Base-by-base conservation (phyloP, 1,139 yeast species). In the Pichia sp. region DNA sequence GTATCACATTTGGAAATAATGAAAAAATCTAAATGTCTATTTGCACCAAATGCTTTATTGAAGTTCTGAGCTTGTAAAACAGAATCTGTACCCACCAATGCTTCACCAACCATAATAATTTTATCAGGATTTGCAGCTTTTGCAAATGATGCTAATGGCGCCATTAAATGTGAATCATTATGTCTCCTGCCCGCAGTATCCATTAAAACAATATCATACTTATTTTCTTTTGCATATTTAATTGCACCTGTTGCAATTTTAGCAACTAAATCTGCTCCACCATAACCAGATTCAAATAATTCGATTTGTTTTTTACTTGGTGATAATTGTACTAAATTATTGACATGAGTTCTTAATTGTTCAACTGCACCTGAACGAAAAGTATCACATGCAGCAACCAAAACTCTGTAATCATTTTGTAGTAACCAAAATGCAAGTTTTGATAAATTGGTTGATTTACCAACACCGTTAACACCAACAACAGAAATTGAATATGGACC, bases 141-240 rank as follows among this genome's bases (percentile, higher is more conserved):
- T 31, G 97, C 98, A 70, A 93, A 95, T 56, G 93, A 89, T 62
- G 91, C 95, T 60, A 93, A 73, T 11, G 97, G 96, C 0, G 96
- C 93, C 99, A 93, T 93, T 58, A 93, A 77, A 56, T 95, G 85
- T 30, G 95, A 87, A 67, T 95, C 97, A 58, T 95, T 90, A 66
- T 95, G 99, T 51, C 99, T 83, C 72, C 99, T 80, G 41, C 99
- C 99, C 0, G 99, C 99, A 9, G 99, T 93, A 70, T 93, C 99
- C 75, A 93, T 88, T 56, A 93, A 74, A 10, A 93, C 96, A 31
- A 95, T 83, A 65, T 93, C 98, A 63, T 80, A 93, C 18, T 78
- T 73, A 49, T 80, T 74, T 51, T 79, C 76, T 41, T 78, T 77
- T 1, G 88, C 96, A 65, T 79, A 79, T 57, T 85, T 84, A 47